Percentiles rank a stretch among this genome's conserved stretches.
phyloP scores from a whole-genome alignment of 495 filamentous ascomycete genomes.

The Amphirosellinia nigrospora region DNA sequence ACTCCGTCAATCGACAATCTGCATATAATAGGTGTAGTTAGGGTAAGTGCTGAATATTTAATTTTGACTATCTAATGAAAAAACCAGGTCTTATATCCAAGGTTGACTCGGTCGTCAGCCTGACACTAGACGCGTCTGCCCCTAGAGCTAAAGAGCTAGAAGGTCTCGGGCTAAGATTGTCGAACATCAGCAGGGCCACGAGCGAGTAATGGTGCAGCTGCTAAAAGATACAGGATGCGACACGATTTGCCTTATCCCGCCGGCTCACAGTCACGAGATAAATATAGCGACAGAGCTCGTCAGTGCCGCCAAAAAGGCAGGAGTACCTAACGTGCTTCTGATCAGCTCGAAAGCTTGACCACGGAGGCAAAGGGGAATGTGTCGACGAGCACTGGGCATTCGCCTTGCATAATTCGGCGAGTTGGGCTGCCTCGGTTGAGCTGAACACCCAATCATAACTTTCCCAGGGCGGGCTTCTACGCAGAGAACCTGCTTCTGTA shows the following conservation, averaged over 20 bases:
- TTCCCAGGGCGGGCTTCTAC: slow-evolving; percentile 56
- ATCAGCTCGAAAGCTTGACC: slow-evolving; percentile 55
- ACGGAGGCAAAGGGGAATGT: slow-evolving; percentile 55
- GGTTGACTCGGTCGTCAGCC: slow-evolving; percentile 48
- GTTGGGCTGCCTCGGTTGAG: slow-evolving; percentile 24
- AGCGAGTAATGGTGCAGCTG: slow-evolving; percentile 43
- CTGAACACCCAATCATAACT: neutral
- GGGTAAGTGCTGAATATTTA: too few relatives aligned
- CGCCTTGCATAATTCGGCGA: slow-evolving; percentile 59
- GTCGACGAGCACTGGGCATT: slow-evolving; percentile 47
- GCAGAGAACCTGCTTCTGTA: slow-evolving; percentile 62
- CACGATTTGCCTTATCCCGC: slow-evolving; percentile 61
- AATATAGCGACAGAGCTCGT: slow-evolving; percentile 57
- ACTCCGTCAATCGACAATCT: too few relatives aligned
- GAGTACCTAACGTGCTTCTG: slow-evolving; percentile 57
- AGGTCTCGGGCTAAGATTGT: slow-evolving; percentile 59
- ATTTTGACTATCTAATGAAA: too few relatives aligned
- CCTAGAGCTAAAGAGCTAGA: slow-evolving; percentile 61
- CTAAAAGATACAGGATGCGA: slow-evolving; percentile 54
- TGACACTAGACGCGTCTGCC: slow-evolving; percentile 53
- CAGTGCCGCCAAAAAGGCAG: slow-evolving; percentile 55
- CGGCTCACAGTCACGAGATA: slow-evolving; percentile 53
- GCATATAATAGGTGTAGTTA: too few relatives aligned
- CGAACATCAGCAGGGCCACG: slow-evolving; percentile 50
- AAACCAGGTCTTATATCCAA: slow-evolving; percentile 49